Evolutionary conservation across 352 stramenopile genomes (phyloP), one percentile per base, ranked within the genome.

Genomic region (Phytophthora meadii): DNA sequence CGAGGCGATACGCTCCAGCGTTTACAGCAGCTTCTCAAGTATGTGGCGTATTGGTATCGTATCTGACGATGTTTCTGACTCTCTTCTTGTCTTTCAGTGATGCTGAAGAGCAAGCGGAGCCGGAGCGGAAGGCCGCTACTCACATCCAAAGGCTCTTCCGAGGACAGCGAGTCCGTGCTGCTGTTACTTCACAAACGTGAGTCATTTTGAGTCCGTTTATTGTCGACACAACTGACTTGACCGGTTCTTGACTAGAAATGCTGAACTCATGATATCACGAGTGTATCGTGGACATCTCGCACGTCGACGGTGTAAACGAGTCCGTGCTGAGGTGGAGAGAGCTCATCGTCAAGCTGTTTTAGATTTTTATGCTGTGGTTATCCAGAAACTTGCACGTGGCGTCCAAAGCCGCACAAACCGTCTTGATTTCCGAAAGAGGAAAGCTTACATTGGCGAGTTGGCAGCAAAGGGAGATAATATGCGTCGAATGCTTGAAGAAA

Each of bases 91-190:
- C 5, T 7, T 64, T 11, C 28, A 90, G 81, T n/a, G 84, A 89
- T 40, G 77, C 80, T 6, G 44, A 74, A n/a, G 65, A 53, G 9
- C 82, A 86, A 28, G 58, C 63, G n/a, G 69, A 74, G 4, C 60
- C 22, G 1, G 79, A 92, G 42, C 46, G 62, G 15, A 61, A 51
- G 8, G 84, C 81, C 3, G 76, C 76, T 1, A 76, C 81, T 24
- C 51, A 83, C 55, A 89, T 92, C 54, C 84, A 92, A 65, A 68
- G 84, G 11, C 52, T 90, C 14, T 90, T 88, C 36, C 68, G 78
- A 40, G 84, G 81, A 2, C 78, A 90, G 32, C 62, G 68, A 53
- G 76, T 89, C 3, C 81, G 78, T n/a, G 68, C 76, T 30, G 57
- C 42, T 9, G 70, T 87, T 40, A 73, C 70, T 4, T 41, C 39